Evolutionary conservation across 2,329 filamentous ascomycete genomes (phyloP), one percentile per base, ranked within the genome.

Genomic region (Ophiostoma ips): DNA sequence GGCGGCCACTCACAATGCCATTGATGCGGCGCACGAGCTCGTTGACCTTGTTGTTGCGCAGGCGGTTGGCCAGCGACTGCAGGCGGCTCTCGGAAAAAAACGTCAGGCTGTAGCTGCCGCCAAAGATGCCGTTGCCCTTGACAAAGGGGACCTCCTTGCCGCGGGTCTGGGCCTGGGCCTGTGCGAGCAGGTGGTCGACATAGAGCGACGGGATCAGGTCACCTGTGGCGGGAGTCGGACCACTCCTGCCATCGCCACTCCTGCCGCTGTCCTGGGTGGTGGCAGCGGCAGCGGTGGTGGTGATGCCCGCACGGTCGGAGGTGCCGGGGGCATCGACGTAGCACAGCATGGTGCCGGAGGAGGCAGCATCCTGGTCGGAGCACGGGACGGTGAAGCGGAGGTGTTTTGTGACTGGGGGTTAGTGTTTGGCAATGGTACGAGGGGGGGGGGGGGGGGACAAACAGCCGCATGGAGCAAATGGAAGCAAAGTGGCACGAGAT

Each of bases 51-150:
- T 58, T 58, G 50, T 63, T 63, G 11, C 53, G 52, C 3, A 64
- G 53, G 1, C 59, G 59, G 3, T 52, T 55, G 2, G 61, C 59
- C 11, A 64, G 46, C 3, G 61, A 62, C 12, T 54, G 41, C 5
- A 65, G 50, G 50, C 66, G 55, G 52, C 58, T 54, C 50, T 66
- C 59, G 1, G 58, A 60, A 43, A 61, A 61, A 45, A 61, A 60
- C 2, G 58, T 62, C 12, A 64, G 50, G 16, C 55, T 61, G 49
- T 58, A 56, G 35, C 57, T 57, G 24, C 57, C 57, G 8, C 56
- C 58, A 45, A 62, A 59, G 35, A 63, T 53, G 15, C 58, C 58
- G 19, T 62, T 63, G 13, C 58, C 57, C 59, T 64, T 28, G 10
- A 33, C 34, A 57, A 13, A 56, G 51, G 18, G 51, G 50, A 12